phyloP scores from a whole-genome alignment of 108 stramenopile species.

The Aurantiochytrium sp. region DNA sequence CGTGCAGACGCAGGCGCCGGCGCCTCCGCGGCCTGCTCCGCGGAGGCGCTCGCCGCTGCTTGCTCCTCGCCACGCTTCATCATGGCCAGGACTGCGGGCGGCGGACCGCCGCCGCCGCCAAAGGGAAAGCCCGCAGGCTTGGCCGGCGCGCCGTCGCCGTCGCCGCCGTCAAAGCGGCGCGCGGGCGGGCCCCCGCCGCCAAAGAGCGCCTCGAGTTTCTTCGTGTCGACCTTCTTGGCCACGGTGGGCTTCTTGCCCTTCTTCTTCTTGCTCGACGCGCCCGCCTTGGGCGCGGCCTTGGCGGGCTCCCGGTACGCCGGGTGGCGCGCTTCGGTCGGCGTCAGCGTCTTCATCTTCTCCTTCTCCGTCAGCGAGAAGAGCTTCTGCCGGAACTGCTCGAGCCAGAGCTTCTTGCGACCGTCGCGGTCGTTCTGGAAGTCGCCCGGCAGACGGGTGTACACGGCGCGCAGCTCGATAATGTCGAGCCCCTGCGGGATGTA shows the following conservation, averaged over 20 bases:
- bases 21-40: background rate
- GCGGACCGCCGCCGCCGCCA: background rate
- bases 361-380: background rate
- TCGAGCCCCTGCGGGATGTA: slow-evolving; percentile 34
- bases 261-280: background rate
- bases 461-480: slow-evolving; percentile 39
- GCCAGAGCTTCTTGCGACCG: slow-evolving; percentile 34
- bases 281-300: background rate
- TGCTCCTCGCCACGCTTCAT: background rate
- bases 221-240: background rate
- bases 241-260: background rate
- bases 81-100: background rate
- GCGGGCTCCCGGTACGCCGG: background rate
- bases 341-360: background rate
- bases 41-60: background rate
- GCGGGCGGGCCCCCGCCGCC: background rate
- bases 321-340: background rate
- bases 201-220: background rate
- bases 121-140: background rate
- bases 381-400: background rate
- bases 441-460: slow-evolving; percentile 2
- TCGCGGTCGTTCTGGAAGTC: slow-evolving; percentile 41
- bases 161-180: background rate
- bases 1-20: no score
- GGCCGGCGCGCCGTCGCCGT: background rate